A percentile compares a stretch with the other conserved stretches of the same genome.
Conservation (phyloP, 1,139 yeast genomes). For the Hyphopichia fennica region DNA sequence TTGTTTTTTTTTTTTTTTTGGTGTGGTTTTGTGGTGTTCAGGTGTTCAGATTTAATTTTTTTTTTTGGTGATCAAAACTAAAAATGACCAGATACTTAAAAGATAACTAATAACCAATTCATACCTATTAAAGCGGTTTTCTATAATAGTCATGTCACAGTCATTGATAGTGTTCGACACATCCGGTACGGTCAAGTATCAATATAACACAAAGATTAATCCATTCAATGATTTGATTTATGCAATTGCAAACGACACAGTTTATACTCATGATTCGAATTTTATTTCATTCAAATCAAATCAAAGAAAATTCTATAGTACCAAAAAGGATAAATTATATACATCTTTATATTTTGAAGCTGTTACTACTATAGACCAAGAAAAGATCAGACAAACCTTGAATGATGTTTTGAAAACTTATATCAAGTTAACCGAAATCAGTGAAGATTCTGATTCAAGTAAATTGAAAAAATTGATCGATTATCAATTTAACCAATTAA, state of each 20-base stretch:
- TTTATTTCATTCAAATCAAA: conserved; percentile 33
- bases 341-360: conserved; percentile 43
- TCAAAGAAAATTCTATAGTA: conserved; percentile 40
- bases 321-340: conserved; percentile 27
- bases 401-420: conserved; percentile 37
- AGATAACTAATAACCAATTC: too few relatives aligned
- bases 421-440: conserved; percentile 27
- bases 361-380: conserved; percentile 42
- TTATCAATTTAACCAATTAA: conserved; percentile 38
- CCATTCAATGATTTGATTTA: conserved; percentile 45
- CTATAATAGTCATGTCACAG: conserved; percentile 36
- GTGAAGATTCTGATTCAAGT: conserved; percentile 16
- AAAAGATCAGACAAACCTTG: conserved; percentile 35
- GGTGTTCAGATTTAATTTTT: too few relatives aligned
- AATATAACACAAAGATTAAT: conserved; percentile 33
- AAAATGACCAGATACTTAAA: too few relatives aligned
- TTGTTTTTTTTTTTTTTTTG: too few relatives aligned
- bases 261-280: conserved; percentile 30
- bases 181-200: conserved; percentile 41
- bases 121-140: too few relatives aligned
- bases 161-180: conserved; percentile 37
- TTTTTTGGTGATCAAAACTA: too few relatives aligned
- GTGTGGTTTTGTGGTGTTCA: too few relatives aligned
- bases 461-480: conserved; percentile 39
- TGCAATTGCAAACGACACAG: conserved; percentile 38